phyloP scores from a whole-genome alignment of 345 rosid genomes.

The Citrus reticulata region DNA sequence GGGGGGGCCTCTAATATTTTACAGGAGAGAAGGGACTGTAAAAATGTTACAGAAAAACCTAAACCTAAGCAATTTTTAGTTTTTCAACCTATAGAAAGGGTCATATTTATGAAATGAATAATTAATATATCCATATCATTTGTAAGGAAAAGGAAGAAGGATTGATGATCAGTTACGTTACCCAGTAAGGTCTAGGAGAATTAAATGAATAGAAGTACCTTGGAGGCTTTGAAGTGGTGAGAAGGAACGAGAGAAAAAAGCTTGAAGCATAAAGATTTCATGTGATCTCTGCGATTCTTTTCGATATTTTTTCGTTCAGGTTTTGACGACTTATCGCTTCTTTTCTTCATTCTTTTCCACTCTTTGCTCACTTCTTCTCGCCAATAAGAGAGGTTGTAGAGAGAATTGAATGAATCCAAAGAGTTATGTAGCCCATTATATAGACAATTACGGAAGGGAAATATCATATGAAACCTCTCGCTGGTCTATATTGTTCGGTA shows the following conservation, averaged over 20 bases:
- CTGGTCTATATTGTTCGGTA: background rate
- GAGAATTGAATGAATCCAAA: background rate
- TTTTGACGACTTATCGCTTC: constrained; percentile 14
- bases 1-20: too few relatives aligned
- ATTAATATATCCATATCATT: too few relatives aligned
- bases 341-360: constrained; percentile 26
- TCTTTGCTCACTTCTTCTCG: background rate
- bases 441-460: background rate
- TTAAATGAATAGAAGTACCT: constrained; percentile 17
- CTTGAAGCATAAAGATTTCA: constrained; percentile 51
- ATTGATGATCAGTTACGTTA: too few relatives aligned
- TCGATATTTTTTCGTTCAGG: constrained; percentile 55
- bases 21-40: too few relatives aligned
- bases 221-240: constrained; percentile 23
- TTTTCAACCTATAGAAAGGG: too few relatives aligned
- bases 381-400: background rate
- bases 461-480: background rate
- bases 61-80: too few relatives aligned
- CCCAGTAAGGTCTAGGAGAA: background rate
- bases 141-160: too few relatives aligned
- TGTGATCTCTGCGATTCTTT: constrained; percentile 52
- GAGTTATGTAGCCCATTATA: background rate
- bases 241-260: constrained; percentile 49
- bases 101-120: too few relatives aligned
- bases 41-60: too few relatives aligned